Base-by-base conservation (phyloP, 164 flowering plant genomes). In the Tetrastigma voinierianum region DNA sequence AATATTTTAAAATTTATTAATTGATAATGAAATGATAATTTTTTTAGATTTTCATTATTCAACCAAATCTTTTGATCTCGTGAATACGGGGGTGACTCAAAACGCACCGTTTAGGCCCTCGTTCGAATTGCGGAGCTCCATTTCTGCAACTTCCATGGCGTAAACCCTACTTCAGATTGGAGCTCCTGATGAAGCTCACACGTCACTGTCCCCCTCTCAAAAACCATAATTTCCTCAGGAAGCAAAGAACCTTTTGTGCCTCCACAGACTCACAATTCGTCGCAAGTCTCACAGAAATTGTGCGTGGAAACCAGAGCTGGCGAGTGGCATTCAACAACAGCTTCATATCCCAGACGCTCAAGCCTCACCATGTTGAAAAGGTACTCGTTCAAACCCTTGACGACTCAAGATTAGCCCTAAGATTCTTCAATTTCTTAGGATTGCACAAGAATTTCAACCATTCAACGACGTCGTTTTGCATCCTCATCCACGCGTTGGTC, bases 371-470 rank as follows among this genome's bases (percentile, higher is more conserved):
- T 67, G 84, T 93, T 18, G 97, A 91, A 55, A 72, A 54, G 59
- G 69, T 91, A 17, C 58, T 93, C 62, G 62, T 84, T 61, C 77
- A 73, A 65, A 83, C 85, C 67, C 69, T 81, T 0, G 83, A 84
- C 17, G 82, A 90, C 48, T 69, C 92, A 40, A 83, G 85, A 80
- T 82, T 91, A 69, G 90, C 95, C 40, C 73, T 91, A 14, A 74
- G 97, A 49, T 90, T 94, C 80, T 94, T 94, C 78, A 94, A 91
- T 70, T 91, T 84, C 65, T 63, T 94, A 53, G 96, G 96, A 24
- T 73, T 91, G 48, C 98, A 91, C 71, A 66, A 43, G 20, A 80
- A 76, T 24, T 90, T 94, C 80, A 40, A 71, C 67, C 98, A 94
- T 70, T 90, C 97, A 1, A 78, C 85, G 54, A 47, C 80, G 23